Evolutionary conservation across 805 yeast genomes (phyloP), one percentile per base, ranked within the genome.

Genomic region (Saturnispora dispora): DNA sequence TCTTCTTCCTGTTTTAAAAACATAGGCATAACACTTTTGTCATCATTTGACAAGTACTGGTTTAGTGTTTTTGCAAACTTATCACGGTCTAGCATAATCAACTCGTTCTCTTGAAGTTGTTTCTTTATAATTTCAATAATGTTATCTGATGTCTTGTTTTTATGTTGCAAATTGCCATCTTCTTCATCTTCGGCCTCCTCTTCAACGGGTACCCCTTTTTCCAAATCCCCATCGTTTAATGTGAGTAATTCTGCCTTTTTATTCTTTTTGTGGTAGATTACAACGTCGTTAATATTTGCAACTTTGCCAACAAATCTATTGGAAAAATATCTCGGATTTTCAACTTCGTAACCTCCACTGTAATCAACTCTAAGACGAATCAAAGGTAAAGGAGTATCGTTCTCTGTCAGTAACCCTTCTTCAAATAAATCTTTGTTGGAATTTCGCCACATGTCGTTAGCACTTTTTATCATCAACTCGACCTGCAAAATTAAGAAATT

Each of bases 281-380:
- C 78, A 8, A 90, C 87, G 59, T 89, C 95, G 60, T 87, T 83
- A n/a, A 83, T 80, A 64, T 93, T 93, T 4, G 98, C 99, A 2
- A 91, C 93, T 55, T 74, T 74, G 0, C 96, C 96, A 5, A 86
- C 95, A 71, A 91, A 93, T 60, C 88, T 71, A 61, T 90, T 88
- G 15, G 96, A 88, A 56, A 93, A 88, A 55, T 96, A 70, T 48
- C 95, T 73, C 0, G 96, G 86, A 61, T 90, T 91, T 60, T 90
- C 98, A 17, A 93, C 88, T 58, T 89, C 96, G 60, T 78, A 91
- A 4, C 90, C 96, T 1, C 95, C 96, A 22, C 87, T 73, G 59
- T 91, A 91, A 58, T 93, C 97, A 0, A 90, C 96, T 35, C 89
- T 71, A 17, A 93, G 65, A 45, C 99, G 70, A 4, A 93, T 72